Evolutionary conservation across 805 yeast species (phyloP), one percentile per base, ranked within the genome.

Genomic region (Novakomyces olei): DNA sequence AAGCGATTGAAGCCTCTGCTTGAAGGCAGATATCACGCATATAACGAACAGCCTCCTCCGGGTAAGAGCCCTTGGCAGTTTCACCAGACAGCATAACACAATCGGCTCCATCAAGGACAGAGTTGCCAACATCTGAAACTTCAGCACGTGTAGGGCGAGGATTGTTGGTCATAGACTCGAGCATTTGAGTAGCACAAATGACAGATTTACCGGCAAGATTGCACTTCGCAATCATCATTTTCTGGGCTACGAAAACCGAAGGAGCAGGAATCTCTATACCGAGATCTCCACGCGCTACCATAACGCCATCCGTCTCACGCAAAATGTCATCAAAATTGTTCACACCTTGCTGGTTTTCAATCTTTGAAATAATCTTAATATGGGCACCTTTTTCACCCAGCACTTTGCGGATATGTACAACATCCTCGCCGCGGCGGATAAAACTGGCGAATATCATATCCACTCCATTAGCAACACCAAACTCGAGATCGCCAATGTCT

Each of bases 111-210:
- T 88, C 98, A 55, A 88, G 69, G 45, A 88, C 78, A 48, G 98
- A 98, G 62, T 88, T 88, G 64, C 98, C 98, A 43, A 88, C 98
- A 60, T 88, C 98, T 36, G 92, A 75, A 40, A 88, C 98, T 66
- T 88, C 98, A 47, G 98, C 98, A 67, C 98, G 78, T 57, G 98
- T 88, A 61, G 98, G 98, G 63, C 98, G 77, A 59, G 98, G 98
- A 76, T 88, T 88, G 65, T 76, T 80, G 40, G 96, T 88, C 98
- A 88, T 88, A 39, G 95, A 80, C 65, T 88, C 98, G 59, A 88
- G 73, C 98, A 88, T 88, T 66, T 88, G 98, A 44, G 98, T 88
- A 45, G 98, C 98, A 67, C 98, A 88, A 57, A 88, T 81, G 47
- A 81, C 95, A 53, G 98, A 98, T 72, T 88, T 88, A 58, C 95